phyloP scores from a whole-genome alignment of 176 grass and related monocot genomes.

The Pontederia paniculata region DNA sequence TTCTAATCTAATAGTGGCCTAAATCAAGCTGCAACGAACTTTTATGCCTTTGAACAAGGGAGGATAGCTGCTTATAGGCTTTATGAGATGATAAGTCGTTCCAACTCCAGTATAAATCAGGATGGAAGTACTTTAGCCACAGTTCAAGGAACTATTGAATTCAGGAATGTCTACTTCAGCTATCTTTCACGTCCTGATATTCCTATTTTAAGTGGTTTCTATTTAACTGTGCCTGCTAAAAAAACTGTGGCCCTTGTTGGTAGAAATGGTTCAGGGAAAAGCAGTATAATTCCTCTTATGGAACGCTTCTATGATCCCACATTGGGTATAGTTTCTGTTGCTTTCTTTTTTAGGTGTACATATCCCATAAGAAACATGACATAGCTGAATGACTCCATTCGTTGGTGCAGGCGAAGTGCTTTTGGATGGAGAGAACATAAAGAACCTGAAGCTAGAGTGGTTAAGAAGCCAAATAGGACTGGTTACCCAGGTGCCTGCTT shows the following conservation, averaged over 20 bases:
- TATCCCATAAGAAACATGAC: conserved; percentile 23
- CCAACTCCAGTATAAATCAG: conserved; percentile 61
- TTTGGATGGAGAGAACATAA: conserved; percentile 98
- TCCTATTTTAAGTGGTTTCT: conserved; percentile 97
- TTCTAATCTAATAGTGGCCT: conserved; percentile 51
- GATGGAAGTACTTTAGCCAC: conserved; percentile 54
- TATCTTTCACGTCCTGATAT: conserved; percentile 95
- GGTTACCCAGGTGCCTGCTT: conserved; percentile 93
- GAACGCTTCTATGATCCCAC: conserved; percentile 99
- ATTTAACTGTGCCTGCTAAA: conserved; percentile 88
- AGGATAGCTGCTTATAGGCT: conserved; percentile 93
- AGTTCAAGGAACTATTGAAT: conserved; percentile 95
- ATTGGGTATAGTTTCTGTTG: conserved; percentile 51
- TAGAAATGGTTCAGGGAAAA: conserved; percentile 97
- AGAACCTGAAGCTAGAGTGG: conserved; percentile 93
- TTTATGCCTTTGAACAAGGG: conserved; percentile 98
- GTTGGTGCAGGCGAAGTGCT: conserved; percentile 85
- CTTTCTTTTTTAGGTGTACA: conserved; percentile 5
- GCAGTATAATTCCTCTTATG: conserved; percentile 99
- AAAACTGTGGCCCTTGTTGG: conserved; percentile 99
- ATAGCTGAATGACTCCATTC: neutral
- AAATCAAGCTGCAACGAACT: conserved; percentile 98
- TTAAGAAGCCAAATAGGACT: conserved; percentile 99
- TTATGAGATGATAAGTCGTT: conserved; percentile 97
- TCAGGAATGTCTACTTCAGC: conserved; percentile 97